Base-by-base conservation (phyloP, 768 basidiomycete genomes). In the Amanita thiersii region DNA sequence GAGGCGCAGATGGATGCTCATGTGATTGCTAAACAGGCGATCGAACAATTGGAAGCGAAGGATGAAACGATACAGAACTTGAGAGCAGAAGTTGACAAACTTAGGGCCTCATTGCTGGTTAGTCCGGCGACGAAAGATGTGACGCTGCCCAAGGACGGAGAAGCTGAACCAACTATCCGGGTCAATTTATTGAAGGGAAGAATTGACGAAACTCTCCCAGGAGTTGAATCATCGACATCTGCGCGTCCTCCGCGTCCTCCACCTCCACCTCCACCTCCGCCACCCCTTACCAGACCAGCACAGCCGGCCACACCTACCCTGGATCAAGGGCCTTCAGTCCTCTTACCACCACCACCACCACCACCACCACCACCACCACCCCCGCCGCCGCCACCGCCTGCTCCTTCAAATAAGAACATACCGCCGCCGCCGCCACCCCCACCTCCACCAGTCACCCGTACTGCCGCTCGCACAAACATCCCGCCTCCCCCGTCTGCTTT, bases 81-180 rank as follows among this genome's bases (percentile, higher is more conserved):
- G 18, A 65, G 59, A 46, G 53, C 56, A 9, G 67, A 82, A 50
- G 60, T 82, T 4, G 56, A 62, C 14, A 64, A 67, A 3, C 64
- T 80, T 35, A 76, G 75, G 50, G 60, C 63, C 11, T 68, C 76
- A 37, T 52, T 80, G 23, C 59, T n/a, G n/a, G n/a, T n/a, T n/a
- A n/a, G n/a, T n/a, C n/a, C n/a, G n/a, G n/a, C 66, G 33, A 66
- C 66, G 4, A 76, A 68, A 47, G 75, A 76, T 3, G 69, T 68
- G 52, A 76, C 72, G 1, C 85, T 87, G 58, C 75, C 77, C 52
- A 79, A 80, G 49, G 86, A 80, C 61, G 87, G 89, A 55, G 65
- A 67, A 2, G 72, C 72, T 37, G 75, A 77, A 24, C 61, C 79
- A 0, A 81, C 83, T 5, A 81, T 0, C 78, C 80, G 11, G 43